Conservation (phyloP, 164 flowering plant species). For the Vitis riparia region DNA sequence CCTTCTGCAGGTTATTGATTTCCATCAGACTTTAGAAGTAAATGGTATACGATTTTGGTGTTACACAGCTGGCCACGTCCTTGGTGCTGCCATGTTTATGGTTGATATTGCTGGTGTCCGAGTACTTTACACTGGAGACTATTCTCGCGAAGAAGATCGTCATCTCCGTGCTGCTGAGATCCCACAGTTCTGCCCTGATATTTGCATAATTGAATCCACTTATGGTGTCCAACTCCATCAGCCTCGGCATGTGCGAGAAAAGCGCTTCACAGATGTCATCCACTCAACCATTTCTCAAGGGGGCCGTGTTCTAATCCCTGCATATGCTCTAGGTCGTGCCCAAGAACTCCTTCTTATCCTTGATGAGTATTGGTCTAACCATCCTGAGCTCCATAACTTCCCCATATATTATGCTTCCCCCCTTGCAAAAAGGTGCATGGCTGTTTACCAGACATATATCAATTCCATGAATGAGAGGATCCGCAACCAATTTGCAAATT, state of each 20-base stretch:
- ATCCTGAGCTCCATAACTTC: conserved; percentile 85
- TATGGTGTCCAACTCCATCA: conserved; percentile 96
- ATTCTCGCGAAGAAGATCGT: conserved; percentile 94
- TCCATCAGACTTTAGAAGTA: conserved; percentile 95
- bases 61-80: conserved; percentile 98
- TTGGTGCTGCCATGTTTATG: conserved; percentile 99
- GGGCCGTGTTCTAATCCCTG: conserved; percentile 96
- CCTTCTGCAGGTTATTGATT: conserved; percentile 79
- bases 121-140: conserved; percentile 96
- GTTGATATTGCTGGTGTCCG: conserved; percentile 98
- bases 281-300: conserved; percentile 84
- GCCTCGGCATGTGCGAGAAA: conserved; percentile 81
- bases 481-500: conserved; percentile 67
- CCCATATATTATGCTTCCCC: conserved; percentile 99
- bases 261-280: conserved; percentile 88
- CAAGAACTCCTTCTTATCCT: conserved; percentile 93
- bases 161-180: conserved; percentile 97
- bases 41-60: conserved; percentile 98
- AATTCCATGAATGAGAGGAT: conserved; percentile 96
- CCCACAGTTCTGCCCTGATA: conserved; percentile 89
- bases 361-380: conserved; percentile 94
- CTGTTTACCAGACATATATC: conserved; percentile 92
- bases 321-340: conserved; percentile 96
- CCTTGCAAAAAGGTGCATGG: conserved; percentile 91
- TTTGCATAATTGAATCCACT: conserved; percentile 94